Evolutionary conservation across 805 yeast species (phyloP).

Genomic region (Cyberlindnera xishuangbannaensis): DNA sequence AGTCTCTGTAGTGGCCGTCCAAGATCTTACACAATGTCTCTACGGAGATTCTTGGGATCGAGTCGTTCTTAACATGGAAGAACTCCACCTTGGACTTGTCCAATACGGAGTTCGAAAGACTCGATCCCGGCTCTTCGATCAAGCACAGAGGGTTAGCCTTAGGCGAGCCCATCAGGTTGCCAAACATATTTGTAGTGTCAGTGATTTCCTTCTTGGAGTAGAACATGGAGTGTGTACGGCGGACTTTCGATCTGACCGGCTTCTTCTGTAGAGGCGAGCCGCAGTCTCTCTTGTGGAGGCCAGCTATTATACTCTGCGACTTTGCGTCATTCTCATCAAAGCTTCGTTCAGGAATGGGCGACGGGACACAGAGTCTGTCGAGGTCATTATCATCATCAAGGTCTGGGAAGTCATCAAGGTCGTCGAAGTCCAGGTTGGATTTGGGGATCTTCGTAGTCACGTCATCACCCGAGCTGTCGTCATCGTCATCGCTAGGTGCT

Average conservation of each 20-base stretch:
- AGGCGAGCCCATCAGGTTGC: conserved; percentile 23
- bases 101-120: conserved; percentile 14
- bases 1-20: conserved; percentile 45
- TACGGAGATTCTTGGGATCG: conserved; percentile 64
- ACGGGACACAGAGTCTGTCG: conserved; percentile 24
- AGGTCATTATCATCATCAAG: conserved; percentile 11
- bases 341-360: conserved; percentile 22
- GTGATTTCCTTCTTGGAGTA: conserved; percentile 47
- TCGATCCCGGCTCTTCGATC: conserved; percentile 10
- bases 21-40: conserved; percentile 52
- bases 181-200: conserved; percentile 29
- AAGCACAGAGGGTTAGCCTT: conserved; percentile 3
- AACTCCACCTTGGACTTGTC: conserved; percentile 34
- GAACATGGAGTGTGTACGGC: conserved; percentile 68
- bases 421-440: too few species aligned
- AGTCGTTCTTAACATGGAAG: conserved; percentile 45
- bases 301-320: conserved; percentile 8
- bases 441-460: conserved; percentile 2
- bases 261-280: conserved; percentile 36
- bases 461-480: conserved; percentile 8
- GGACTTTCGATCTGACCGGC: conserved; percentile 33
- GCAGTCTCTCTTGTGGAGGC: conserved; percentile 25
- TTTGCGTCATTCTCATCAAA: conserved; percentile 9
- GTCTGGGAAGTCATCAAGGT: conserved; percentile 12
- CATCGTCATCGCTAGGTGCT: conserved; percentile 8